These are phyloP conservation scores for Rosa lucieae DNA, from an alignment of 306 rosid species.

Conservation along the genomic window DNA sequence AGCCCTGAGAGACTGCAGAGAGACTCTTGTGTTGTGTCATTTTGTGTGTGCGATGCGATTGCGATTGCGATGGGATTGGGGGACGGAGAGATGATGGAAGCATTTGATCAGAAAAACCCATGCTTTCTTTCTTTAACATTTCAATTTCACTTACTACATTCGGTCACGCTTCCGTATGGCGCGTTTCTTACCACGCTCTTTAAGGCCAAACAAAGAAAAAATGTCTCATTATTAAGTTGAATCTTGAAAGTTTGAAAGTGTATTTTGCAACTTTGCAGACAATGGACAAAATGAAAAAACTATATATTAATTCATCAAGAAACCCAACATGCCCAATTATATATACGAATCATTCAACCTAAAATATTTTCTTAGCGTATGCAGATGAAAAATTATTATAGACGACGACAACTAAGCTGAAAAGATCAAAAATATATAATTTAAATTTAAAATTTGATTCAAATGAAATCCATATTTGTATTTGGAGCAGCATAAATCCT, in stretches of 20 bases:
- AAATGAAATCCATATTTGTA: too few species aligned
- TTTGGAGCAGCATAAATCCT: too few species aligned
- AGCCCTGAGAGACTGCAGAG: constrained; percentile 32
- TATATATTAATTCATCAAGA: too few species aligned
- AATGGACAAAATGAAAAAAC: neutral
- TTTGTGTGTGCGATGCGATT: neutral
- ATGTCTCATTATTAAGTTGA: neutral
- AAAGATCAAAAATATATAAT: too few species aligned
- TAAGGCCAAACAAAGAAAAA: neutral
- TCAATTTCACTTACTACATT: constrained; percentile 11
- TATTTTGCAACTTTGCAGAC: neutral
- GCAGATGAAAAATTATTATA: neutral
- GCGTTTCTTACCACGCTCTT: constrained; percentile 43
- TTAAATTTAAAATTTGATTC: too few species aligned
- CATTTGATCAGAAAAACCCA: constrained; percentile 28
- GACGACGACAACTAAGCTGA: too few species aligned
- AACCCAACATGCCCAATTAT: too few species aligned
- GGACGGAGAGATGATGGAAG: constrained; percentile 18
- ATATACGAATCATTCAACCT: too few species aligned
- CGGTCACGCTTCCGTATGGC: neutral
- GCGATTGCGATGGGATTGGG: constrained; percentile 50
- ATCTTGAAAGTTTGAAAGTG: neutral
- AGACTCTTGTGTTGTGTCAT: constrained; percentile 21
- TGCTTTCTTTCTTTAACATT: neutral
- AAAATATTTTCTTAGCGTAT: too few species aligned